Base-by-base conservation (phyloP, 371 early-diverging fungal genomes). In the Mucor mucedo region DNA sequence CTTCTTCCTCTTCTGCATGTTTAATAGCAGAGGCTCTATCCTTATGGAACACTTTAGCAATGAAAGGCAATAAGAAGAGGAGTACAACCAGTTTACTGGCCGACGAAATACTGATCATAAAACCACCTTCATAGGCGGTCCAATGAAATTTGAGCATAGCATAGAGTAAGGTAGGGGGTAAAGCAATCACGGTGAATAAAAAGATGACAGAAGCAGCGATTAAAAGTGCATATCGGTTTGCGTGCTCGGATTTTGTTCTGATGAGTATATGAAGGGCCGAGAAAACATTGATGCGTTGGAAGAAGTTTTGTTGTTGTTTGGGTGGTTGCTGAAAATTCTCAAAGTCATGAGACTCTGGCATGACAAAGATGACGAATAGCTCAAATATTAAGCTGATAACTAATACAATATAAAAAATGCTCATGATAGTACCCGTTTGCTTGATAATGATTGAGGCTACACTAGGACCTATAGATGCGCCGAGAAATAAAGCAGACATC, bases 311-410 rank as follows among this genome's bases (percentile, higher is more conserved):
- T 48, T 47, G 14, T 35, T 40, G 10, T 47, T 47, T 29, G 45
- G 52, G 32, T 57, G 30, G 29, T 1, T 44, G 39, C 42, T 60
- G 41, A 8, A 49, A 21, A 4, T 55, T 56, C 8, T 56, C 44
- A 8, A 41, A 32, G n/a, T 53, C 47, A 29, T 69, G 52, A 41
- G 87, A 85, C 60, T 87, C 87, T 2, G 87, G 85, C 30, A 86
- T 29, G 30, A 77, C 0, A 16, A 70, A 66, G 16, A 71, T 39
- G 2, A 58, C 47, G 45, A 78, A 76, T 1, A 80, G 6, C 7
- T 70, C 52, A 32, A 72, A 68, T 0, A 74, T 1, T 11, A 68
- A 7, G 32, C 62, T 57, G 35, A 55, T 33, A 0, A 45, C 44
- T 13, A 83, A 29, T 4, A 73, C 72, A 47, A 79, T 52, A 30